Evolutionary conservation across 768 basidiomycete species (phyloP).

Genomic region (Boletales sp.): DNA sequence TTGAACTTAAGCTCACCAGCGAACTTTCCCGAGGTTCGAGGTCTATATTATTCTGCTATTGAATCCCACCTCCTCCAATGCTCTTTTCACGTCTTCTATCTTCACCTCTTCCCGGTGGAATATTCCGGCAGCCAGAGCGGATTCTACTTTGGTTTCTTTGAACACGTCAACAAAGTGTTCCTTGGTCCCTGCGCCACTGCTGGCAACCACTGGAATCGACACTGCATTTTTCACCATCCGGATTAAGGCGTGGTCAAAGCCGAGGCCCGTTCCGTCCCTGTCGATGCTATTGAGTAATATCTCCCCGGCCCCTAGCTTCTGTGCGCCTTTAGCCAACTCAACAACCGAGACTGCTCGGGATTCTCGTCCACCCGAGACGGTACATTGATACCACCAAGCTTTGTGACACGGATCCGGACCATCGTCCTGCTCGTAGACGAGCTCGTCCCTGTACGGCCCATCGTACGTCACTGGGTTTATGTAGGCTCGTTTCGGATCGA

Average conservation of each 20-base stretch:
- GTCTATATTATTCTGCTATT: conserved; percentile 39
- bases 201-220: conserved; percentile 89
- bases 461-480: conserved; percentile 62
- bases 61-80: conserved; percentile 44
- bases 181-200: conserved; percentile 83
- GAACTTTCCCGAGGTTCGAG: no score
- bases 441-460: conserved; percentile 64
- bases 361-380: conserved; percentile 91
- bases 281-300: conserved; percentile 95
- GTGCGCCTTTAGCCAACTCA: conserved; percentile 89
- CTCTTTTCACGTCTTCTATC: conserved; percentile 76
- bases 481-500: conserved; percentile 88
- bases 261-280: conserved; percentile 87
- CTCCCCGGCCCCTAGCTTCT: conserved; percentile 90
- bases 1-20: not conserved
- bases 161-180: conserved; percentile 92
- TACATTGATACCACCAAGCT: conserved; percentile 99
- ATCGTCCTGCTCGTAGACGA: conserved; percentile 45
- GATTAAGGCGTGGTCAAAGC: conserved; percentile 87
- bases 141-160: conserved; percentile 72
- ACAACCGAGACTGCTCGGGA: conserved; percentile 79
- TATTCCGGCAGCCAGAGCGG: conserved; percentile 94
- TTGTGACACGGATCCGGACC: conserved; percentile 57
- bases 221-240: conserved; percentile 72
- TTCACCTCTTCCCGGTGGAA: conserved; percentile 90